Evolutionary conservation across 225 moss, liverwort and hornwort species (phyloP), one percentile per base, ranked within the genome.

Genomic region (Sphagnum tenellum): DNA sequence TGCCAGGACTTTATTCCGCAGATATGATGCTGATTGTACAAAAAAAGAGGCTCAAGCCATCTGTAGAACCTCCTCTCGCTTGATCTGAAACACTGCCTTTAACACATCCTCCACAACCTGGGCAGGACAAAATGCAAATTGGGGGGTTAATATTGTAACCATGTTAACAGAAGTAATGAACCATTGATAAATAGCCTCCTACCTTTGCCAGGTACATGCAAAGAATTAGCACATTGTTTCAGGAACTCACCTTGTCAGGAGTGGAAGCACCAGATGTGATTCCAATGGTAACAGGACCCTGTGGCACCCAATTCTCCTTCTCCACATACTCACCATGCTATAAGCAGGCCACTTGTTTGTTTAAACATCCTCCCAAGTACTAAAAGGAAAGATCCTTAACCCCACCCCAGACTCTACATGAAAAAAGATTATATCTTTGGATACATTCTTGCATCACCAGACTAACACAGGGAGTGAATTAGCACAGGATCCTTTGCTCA

Each of bases 261-360:
- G 96, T 98, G 59, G 96, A 98, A 70, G 96, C 96, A 69, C 96
- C 96, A 4, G 93, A 98, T 63, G 96, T 98, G 79, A 98, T 50
- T 51, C 96, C 96, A 63, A 98, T 73, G 5, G 89, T 93, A 46
- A 98, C 54, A 3, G 93, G 85, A 49, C 96, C 96, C 72, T 87
- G 85, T 4, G 96, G 93, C 12, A 98, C 71, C 92, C 92, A 98
- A 61, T 81, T 77, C 50, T 98, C 92, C 63, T 90, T 90, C 81
- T 98, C 96, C 11, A 90, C 79, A 52, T 84, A 88, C 68, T 98
- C 96, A 53, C 96, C 93, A 69, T 98, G 83, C 88, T 94, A 82
- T 62, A 65, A 70, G 46, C 49, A 4, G 62, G 7, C 45, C 10
- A 63, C 29, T 63, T 47, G 11, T 9, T 29, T 5, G 6, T 44